Percentiles rank a stretch among this genome's conserved stretches.
Conservation (phyloP, 306 rosid genomes). For the Bauhinia variegata region DNA sequence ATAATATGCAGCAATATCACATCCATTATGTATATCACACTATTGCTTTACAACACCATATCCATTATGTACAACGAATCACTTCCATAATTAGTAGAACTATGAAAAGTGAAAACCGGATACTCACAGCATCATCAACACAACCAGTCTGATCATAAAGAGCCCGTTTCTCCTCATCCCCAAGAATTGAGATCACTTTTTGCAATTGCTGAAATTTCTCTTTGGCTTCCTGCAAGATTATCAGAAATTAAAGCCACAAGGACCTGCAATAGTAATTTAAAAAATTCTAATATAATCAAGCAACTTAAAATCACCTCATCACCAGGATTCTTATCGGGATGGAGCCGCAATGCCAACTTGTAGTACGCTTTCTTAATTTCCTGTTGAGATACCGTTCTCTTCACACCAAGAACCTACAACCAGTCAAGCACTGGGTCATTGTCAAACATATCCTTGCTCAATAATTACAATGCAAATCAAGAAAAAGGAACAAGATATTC, state of each 20-base stretch:
- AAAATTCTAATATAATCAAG: not conserved
- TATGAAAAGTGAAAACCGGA: not conserved
- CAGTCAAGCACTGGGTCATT: not conserved
- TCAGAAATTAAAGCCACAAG: constrained; percentile 19
- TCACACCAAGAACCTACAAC: constrained; percentile 73
- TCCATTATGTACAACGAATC: not conserved
- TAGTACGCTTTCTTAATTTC: constrained; percentile 91
- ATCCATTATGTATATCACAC: not conserved
- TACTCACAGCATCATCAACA: constrained; percentile 76
- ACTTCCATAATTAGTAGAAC: too few relatives aligned
- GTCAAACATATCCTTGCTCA: constrained; percentile 12
- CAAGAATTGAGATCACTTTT: constrained; percentile 86
- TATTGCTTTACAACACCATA: not conserved
- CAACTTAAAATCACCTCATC: constrained; percentile 62
- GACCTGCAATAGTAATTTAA: not conserved
- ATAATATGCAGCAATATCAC: not conserved
- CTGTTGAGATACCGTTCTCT: constrained; percentile 79
- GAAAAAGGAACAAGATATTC: not conserved
- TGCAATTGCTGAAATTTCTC: constrained; percentile 90
- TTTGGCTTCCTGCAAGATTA: constrained; percentile 70
- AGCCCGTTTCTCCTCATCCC: constrained; percentile 86
- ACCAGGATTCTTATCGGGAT: constrained; percentile 90
- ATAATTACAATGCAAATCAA: not conserved
- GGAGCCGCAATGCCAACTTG: constrained; percentile 88
- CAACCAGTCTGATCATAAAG: constrained; percentile 92